These are phyloP conservation scores for Candida germanica DNA, from an alignment of 805 yeast genomes.

Conservation along the genomic window DNA sequence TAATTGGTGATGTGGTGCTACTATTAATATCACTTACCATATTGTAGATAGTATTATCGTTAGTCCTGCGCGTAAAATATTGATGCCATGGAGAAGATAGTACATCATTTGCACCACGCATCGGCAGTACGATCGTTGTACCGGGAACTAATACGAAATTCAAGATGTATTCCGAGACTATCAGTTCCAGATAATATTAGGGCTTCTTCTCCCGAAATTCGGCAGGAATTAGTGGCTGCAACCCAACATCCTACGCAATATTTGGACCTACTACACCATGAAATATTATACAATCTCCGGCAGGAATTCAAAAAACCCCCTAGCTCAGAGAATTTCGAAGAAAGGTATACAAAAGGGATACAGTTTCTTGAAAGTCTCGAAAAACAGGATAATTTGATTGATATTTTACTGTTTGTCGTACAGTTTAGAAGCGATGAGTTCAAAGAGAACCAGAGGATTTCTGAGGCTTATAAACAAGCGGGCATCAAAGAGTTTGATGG, in stretches of 20 bases:
- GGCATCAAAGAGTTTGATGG: conserved; percentile 9
- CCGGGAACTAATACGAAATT: conserved; percentile 9
- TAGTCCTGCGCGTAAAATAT: conserved; percentile 1
- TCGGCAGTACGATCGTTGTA: conserved; percentile 13
- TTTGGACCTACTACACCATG: conserved; percentile 3
- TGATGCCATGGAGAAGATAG: conserved; percentile 2
- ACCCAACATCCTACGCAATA: conserved; percentile 6
- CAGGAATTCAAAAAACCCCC: conserved; percentile 2
- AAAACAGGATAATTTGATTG: background rate
- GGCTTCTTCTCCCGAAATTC: background rate
- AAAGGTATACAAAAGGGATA: background rate
- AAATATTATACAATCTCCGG: conserved; percentile 4
- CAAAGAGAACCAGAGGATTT: background rate
- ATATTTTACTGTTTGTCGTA: background rate
- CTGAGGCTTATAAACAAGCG: conserved; percentile 3
- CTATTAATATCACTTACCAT: conserved; percentile 10
- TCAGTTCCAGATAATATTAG: background rate
- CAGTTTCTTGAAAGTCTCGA: background rate
- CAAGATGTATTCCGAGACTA: background rate
- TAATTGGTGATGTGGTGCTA: background rate
- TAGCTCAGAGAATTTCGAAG: background rate
- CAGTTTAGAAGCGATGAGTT: conserved; percentile 1
- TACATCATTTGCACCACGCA: conserved; percentile 2
- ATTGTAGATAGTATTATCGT: background rate
- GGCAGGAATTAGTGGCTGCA: conserved; percentile 5